Conservation (phyloP, 2,329 filamentous ascomycete genomes). For the Phaeomoniella chlamydospora region DNA sequence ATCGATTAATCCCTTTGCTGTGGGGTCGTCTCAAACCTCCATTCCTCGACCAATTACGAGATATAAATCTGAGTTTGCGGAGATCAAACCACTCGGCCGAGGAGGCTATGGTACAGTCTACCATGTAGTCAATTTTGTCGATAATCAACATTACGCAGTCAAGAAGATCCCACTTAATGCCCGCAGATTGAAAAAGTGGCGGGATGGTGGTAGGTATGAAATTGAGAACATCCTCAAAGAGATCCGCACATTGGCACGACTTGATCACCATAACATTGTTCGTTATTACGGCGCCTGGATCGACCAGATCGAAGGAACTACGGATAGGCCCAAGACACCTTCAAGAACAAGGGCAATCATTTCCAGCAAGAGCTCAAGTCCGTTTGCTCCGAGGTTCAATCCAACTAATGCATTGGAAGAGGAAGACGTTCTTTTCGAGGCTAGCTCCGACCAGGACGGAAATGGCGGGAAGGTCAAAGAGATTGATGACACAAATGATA, state of each 20-base stretch:
- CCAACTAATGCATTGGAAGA: neutral
- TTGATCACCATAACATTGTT: conserved; percentile 53
- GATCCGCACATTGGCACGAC: conserved; percentile 44
- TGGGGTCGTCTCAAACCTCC: conserved; percentile 5
- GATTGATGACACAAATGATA: neutral
- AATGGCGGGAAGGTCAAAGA: neutral
- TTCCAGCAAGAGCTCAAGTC: neutral
- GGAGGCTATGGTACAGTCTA: conserved; percentile 54
- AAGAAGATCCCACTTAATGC: conserved; percentile 49
- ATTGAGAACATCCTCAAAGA: conserved; percentile 44
- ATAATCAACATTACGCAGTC: conserved; percentile 48
- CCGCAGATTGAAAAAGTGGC: conserved; percentile 35
- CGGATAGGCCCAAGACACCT: neutral
- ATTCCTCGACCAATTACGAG: conserved; percentile 19
- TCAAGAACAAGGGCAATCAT: neutral
- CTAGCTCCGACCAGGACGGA: neutral
- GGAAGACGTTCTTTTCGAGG: neutral
- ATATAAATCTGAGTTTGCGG: conserved; percentile 35
- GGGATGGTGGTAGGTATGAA: conserved; percentile 35
- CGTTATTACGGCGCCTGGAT: conserved; percentile 50
- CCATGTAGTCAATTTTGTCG: conserved; percentile 45
- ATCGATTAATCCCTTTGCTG: conserved; percentile 5
- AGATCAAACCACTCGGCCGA: conserved; percentile 43
- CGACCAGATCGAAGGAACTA: neutral
- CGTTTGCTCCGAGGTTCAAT: neutral